These are phyloP conservation scores for Neonectria sp. DNA, from an alignment of 2,329 filamentous ascomycete genomes.

Conservation along the genomic window DNA sequence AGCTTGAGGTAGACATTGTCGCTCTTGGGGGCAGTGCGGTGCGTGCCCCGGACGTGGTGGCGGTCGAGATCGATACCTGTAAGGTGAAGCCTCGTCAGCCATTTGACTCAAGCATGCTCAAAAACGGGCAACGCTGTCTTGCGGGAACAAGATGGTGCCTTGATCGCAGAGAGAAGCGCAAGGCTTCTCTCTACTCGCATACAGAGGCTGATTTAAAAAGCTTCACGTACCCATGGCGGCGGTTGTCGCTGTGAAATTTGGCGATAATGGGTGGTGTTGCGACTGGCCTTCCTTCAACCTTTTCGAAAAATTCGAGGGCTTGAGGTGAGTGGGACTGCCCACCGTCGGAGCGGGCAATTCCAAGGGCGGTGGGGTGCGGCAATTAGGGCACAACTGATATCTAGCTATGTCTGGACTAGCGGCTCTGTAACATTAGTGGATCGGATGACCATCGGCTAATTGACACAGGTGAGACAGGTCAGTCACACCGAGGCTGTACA, in stretches of 20 bases:
- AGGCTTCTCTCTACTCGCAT: conserved; percentile 64
- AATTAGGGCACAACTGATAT: conserved; percentile 58
- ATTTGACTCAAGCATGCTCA: conserved; percentile 76
- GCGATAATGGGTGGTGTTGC: conserved; percentile 55
- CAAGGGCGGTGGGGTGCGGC: conserved; percentile 60
- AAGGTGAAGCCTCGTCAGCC: conserved; percentile 71
- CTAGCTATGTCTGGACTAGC: conserved; percentile 1
- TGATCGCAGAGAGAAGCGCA: conserved; percentile 45
- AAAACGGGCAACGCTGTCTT: conserved; percentile 51
- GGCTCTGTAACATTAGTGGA: conserved; percentile 8
- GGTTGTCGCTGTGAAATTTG: conserved; percentile 59
- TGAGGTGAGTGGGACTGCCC: conserved; percentile 34
- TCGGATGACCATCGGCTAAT: conserved; percentile 4
- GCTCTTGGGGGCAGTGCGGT: conserved; percentile 97
- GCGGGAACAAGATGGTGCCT: conserved; percentile 49
- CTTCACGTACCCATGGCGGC: conserved; percentile 75
- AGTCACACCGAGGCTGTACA: not conserved
- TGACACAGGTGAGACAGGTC: not conserved
- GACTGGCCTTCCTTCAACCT: conserved; percentile 39
- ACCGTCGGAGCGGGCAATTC: conserved; percentile 18
- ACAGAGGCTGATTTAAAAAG: conserved; percentile 58
- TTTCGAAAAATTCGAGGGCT: conserved; percentile 51
- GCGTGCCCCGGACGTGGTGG: conserved; percentile 79
- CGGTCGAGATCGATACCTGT: conserved; percentile 81
- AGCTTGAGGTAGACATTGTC: conserved; percentile 98